Conservation (phyloP, 1,284 basidiomycete species). For the Agaricales sp. region DNA sequence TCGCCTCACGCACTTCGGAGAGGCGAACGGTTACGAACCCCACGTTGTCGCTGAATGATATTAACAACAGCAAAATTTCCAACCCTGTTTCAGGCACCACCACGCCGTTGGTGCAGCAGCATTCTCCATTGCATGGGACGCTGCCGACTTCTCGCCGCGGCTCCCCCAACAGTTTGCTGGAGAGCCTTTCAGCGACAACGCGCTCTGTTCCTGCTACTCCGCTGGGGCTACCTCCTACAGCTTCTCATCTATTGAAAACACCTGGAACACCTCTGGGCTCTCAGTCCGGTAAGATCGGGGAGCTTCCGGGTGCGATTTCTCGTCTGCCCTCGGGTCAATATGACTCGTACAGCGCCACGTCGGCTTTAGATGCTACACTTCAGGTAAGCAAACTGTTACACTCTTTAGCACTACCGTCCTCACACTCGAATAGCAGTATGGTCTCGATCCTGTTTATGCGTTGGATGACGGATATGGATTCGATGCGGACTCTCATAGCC, state of each 20-base stretch:
- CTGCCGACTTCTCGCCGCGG: constrained; percentile 53
- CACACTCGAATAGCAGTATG: constrained; percentile 34
- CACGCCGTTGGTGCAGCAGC: constrained; percentile 48
- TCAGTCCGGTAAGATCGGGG: constrained; percentile 37
- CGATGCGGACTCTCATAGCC: constrained; percentile 36
- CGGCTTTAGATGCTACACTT: constrained; percentile 38
- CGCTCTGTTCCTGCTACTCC: constrained; percentile 74
- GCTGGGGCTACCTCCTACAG: constrained; percentile 38
- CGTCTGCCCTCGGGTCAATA: constrained; percentile 52
- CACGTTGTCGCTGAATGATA: constrained; percentile 46
- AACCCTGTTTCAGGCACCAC: constrained; percentile 46
- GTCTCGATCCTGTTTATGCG: constrained; percentile 48
- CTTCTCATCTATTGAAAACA: constrained; percentile 48
- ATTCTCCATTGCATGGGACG: constrained; percentile 35
- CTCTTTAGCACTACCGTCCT: constrained; percentile 8
- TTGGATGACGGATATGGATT: constrained; percentile 52
- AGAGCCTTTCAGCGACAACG: constrained; percentile 48
- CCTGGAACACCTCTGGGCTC: constrained; percentile 60
- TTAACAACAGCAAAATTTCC: constrained; percentile 29
- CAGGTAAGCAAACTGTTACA: constrained; percentile 27
- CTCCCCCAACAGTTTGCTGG: constrained; percentile 54
- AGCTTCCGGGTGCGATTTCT: constrained; percentile 62
- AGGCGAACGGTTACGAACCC: constrained; percentile 66
- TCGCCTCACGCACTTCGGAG: constrained; percentile 40
- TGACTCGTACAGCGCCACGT: constrained; percentile 23